Percentiles rank a stretch among this genome's conserved stretches.
Evolutionary conservation across 2,329 filamentous ascomycete species (phyloP).

Genomic region (Magnaporthales sp.): DNA sequence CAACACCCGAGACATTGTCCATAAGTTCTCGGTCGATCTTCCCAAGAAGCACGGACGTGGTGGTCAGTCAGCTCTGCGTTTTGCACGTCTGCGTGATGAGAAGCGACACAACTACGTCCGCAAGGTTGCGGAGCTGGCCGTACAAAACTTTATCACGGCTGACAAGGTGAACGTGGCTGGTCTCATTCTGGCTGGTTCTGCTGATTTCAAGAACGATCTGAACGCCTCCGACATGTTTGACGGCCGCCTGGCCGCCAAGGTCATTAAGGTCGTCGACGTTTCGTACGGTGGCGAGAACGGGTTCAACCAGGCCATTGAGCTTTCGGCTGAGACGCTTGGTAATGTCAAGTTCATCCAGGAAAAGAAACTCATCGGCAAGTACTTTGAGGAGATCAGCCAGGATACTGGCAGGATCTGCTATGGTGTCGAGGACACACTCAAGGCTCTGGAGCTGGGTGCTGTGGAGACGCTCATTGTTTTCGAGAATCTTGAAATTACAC

Average conservation of each 20-base stretch:
- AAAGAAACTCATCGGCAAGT: slow-evolving; percentile 98
- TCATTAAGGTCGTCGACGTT: slow-evolving; percentile 99
- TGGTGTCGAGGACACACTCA: slow-evolving; percentile 94
- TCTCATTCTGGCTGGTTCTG: slow-evolving; percentile 89
- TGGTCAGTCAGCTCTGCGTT: slow-evolving; percentile 99
- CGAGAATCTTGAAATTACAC: slow-evolving; percentile 91
- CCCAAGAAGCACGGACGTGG: slow-evolving; percentile 99
- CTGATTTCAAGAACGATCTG: slow-evolving; percentile 99
- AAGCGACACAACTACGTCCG: slow-evolving; percentile 99
- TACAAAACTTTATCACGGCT: slow-evolving; percentile 97
- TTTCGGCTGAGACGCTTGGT: slow-evolving; percentile 88
- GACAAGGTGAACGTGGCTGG: slow-evolving; percentile 98
- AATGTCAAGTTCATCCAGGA: slow-evolving; percentile 99
- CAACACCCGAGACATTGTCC: slow-evolving; percentile 91
- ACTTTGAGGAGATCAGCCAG: slow-evolving; percentile 98
- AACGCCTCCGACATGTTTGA: slow-evolving; percentile 98
- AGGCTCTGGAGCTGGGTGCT: slow-evolving; percentile 90
- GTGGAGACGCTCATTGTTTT: slow-evolving; percentile 93
- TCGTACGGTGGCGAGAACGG: slow-evolving; percentile 99
- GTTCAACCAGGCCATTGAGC: slow-evolving; percentile 98
- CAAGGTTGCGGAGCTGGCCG: slow-evolving; percentile 94
- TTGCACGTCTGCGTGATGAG: slow-evolving; percentile 97
- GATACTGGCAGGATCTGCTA: slow-evolving; percentile 97
- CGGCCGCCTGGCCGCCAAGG: slow-evolving; percentile 80
- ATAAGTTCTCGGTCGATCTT: slow-evolving; percentile 97